Percentiles rank a stretch among this genome's conserved stretches.
These are phyloP conservation scores for Cladophialophora immunda DNA, from an alignment of 2,329 filamentous ascomycete species.

Conservation along the genomic window DNA sequence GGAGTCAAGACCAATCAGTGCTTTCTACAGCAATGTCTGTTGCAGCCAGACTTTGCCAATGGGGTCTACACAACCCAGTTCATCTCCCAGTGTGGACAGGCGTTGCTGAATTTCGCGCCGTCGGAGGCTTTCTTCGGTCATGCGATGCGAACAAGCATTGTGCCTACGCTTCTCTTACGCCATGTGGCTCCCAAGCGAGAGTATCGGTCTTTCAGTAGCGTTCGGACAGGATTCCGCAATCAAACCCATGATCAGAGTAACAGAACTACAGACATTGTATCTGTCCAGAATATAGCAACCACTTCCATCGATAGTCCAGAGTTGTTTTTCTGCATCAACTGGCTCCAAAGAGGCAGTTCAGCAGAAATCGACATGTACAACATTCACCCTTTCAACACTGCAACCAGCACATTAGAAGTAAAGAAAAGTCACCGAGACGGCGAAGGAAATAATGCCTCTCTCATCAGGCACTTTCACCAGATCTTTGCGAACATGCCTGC, in stretches of 20 bases:
- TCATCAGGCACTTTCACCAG: conserved; percentile 7
- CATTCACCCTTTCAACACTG: not conserved
- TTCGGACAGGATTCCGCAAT: conserved; percentile 45
- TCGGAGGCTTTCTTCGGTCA: conserved; percentile 21
- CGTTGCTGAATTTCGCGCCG: conserved; percentile 16
- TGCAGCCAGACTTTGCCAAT: conserved; percentile 55
- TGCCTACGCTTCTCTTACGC: not conserved
- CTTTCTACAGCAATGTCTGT: conserved; percentile 42
- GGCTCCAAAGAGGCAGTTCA: conserved; percentile 1
- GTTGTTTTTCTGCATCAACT: conserved; percentile 4
- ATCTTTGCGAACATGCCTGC: conserved; percentile 9
- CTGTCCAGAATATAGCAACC: not conserved
- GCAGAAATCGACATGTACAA: not conserved
- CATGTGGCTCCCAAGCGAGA: conserved; percentile 21
- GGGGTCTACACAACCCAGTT: conserved; percentile 46
- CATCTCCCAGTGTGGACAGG: conserved; percentile 37
- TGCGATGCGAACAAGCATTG: conserved; percentile 8
- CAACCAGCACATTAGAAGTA: not conserved
- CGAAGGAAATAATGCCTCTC: conserved; percentile 1
- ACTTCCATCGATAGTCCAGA: not conserved
- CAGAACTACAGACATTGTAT: not conserved
- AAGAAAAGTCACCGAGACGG: conserved; percentile 5
- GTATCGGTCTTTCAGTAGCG: conserved; percentile 36
- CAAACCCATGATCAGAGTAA: conserved; percentile 46
- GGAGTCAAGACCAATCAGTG: conserved; percentile 63